Evolutionary conservation across 345 rosid genomes (phyloP).

Genomic region (Dimocarpus longan): DNA sequence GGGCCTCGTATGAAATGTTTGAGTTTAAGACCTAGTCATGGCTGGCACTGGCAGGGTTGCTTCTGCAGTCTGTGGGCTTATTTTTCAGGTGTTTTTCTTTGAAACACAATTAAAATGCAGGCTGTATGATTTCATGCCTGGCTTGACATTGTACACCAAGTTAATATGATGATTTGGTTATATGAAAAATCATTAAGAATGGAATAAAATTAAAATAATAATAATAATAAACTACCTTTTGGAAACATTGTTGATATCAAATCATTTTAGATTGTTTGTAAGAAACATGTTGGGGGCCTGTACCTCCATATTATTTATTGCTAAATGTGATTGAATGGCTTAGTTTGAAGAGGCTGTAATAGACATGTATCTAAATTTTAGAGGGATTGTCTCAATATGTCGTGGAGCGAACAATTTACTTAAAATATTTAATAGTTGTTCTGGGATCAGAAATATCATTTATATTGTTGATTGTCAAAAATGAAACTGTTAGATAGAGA

Average conservation of each 20-base stretch:
- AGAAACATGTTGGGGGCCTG: background rate
- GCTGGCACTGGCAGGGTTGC: background rate
- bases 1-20: background rate
- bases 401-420: background rate
- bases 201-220: background rate
- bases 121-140: background rate
- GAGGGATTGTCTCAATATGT: background rate
- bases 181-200: background rate
- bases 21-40: background rate
- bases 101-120: background rate
- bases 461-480: background rate
- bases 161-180: background rate
- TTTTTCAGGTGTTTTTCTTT: background rate
- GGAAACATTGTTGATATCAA: background rate
- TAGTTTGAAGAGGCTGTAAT: background rate
- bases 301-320: background rate
- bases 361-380: background rate
- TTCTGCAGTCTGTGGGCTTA: background rate
- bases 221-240: background rate
- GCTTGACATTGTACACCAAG: constrained; percentile 5
- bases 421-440: background rate
- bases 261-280: background rate
- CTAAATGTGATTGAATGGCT: background rate
- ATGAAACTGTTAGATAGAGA: background rate
- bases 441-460: background rate